A percentile compares a stretch with the other conserved stretches of the same genome.
These are phyloP conservation scores for Solanum medicagineum DNA, from an alignment of 257 asterid genomes.

Conservation along the genomic window DNA sequence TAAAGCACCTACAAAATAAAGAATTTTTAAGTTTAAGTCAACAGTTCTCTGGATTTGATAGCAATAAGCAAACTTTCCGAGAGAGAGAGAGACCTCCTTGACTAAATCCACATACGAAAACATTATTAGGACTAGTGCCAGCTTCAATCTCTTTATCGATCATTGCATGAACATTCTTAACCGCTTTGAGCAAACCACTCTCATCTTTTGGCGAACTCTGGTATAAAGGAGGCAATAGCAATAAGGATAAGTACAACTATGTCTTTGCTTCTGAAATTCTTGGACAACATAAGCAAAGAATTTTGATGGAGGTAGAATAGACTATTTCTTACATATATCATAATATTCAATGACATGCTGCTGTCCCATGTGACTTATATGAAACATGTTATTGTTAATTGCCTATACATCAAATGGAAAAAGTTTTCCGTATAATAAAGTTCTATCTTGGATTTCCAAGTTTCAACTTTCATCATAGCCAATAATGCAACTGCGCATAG, in stretches of 20 bases:
- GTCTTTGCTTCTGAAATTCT: background rate
- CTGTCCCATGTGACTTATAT: background rate
- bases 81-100: slow-evolving; percentile 67
- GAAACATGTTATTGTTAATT: background rate
- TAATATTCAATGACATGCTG: background rate
- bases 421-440: background rate
- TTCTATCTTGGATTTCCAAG: background rate
- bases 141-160: slow-evolving; percentile 75
- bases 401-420: background rate
- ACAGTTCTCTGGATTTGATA: background rate
- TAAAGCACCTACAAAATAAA: slow-evolving; percentile 56
- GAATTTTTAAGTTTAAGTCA: background rate
- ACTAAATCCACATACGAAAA: slow-evolving; percentile 89
- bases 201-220: slow-evolving; percentile 89
- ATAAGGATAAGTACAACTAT: background rate
- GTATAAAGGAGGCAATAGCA: background rate
- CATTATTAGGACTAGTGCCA: slow-evolving; percentile 62
- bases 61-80: background rate
- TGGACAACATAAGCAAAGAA: background rate
- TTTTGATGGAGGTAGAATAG: background rate
- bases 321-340: background rate
- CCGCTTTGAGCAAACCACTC: slow-evolving; percentile 56
- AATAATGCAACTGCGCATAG: background rate
- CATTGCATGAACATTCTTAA: slow-evolving; percentile 65
- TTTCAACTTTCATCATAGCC: background rate